Evolutionary conservation across 495 filamentous ascomycete genomes (phyloP).

Genomic region (Ramalina peruviana): DNA sequence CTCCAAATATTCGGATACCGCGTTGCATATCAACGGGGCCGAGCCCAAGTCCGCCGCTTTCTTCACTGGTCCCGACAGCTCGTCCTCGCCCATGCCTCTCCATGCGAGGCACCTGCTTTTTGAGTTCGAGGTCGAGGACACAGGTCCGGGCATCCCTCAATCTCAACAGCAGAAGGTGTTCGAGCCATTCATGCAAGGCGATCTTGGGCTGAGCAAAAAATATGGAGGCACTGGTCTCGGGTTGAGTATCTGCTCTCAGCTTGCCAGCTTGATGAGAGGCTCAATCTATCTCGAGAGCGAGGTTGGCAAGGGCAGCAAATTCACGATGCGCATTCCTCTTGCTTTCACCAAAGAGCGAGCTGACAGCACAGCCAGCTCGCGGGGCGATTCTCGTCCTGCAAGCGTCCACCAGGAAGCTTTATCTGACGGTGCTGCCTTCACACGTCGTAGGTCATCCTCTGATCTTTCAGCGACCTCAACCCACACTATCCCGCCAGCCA

Average conservation of each 20-base stretch:
- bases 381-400: slow-evolving; percentile 15
- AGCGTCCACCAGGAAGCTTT: slow-evolving; percentile 11
- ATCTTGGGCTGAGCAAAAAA: slow-evolving; percentile 76
- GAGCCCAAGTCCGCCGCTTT: slow-evolving; percentile 40
- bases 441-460: slow-evolving; percentile 13
- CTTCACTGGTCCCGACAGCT: slow-evolving; percentile 36
- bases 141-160: slow-evolving; percentile 76
- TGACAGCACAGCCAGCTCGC: slow-evolving; percentile 35
- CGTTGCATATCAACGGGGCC: slow-evolving; percentile 42
- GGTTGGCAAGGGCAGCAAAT: slow-evolving; percentile 61
- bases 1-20: slow-evolving; percentile 19
- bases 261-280: slow-evolving; percentile 73
- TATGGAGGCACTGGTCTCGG: slow-evolving; percentile 87
- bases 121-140: slow-evolving; percentile 81
- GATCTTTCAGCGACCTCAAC: slow-evolving; percentile 16
- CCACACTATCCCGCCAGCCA: slow-evolving; percentile 1
- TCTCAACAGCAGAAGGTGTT: slow-evolving; percentile 68
- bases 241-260: slow-evolving; percentile 74
- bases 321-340: slow-evolving; percentile 75
- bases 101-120: slow-evolving; percentile 51
- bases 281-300: slow-evolving; percentile 57
- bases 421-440: slow-evolving; percentile 5
- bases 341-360: slow-evolving; percentile 54
- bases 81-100: slow-evolving; percentile 44
- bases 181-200: slow-evolving; percentile 88